phyloP scores from a whole-genome alignment of 73 alveolate species.

The Stentor roeselii region DNA sequence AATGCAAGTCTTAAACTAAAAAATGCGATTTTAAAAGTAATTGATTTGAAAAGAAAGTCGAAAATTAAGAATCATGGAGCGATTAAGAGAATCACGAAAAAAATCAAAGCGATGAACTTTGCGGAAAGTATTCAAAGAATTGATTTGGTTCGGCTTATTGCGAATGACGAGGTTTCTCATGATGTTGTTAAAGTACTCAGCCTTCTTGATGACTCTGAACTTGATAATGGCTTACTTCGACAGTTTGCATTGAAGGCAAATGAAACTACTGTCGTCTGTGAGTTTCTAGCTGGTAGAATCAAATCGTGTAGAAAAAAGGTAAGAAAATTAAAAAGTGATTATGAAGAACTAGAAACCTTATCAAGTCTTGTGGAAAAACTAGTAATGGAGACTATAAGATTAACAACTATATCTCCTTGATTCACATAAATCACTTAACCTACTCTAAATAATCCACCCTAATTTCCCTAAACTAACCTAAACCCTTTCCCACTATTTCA shows the following conservation, averaged over 20 bases:
- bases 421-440: too few relatives aligned
- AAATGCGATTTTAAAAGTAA: not conserved
- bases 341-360: not conserved
- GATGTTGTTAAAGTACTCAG: not conserved
- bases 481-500: too few relatives aligned
- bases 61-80: too few relatives aligned
- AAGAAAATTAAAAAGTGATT: not conserved
- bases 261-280: not conserved
- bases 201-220: not conserved
- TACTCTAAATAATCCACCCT: too few relatives aligned
- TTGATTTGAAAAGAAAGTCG: not conserved
- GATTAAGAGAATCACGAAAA: not conserved
- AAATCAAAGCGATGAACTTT: conserved; percentile 3
- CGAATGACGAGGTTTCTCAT: not conserved
- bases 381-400: not conserved
- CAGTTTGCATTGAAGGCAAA: conserved; percentile 17
- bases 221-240: not conserved
- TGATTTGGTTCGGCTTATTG: not conserved
- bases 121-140: not conserved
- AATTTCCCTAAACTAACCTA: too few relatives aligned
- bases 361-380: not conserved
- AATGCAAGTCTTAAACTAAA: not conserved
- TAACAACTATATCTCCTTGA: too few relatives aligned
- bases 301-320: not conserved
- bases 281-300: not conserved